These are phyloP conservation scores for Coemansia sp. DNA, from an alignment of 192 early-diverging fungal species.

Conservation along the genomic window DNA sequence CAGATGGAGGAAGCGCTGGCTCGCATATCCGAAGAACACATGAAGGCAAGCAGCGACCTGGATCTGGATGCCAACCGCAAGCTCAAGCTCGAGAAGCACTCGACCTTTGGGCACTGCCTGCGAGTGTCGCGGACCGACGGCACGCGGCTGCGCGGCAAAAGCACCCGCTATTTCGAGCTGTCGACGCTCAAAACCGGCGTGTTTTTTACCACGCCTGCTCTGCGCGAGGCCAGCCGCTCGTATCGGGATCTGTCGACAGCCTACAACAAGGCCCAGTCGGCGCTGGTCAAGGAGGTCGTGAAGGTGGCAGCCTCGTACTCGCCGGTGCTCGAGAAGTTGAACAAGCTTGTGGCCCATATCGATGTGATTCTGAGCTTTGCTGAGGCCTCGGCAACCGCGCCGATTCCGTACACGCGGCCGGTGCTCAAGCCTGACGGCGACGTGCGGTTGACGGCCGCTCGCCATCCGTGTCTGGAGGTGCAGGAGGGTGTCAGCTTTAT, in stretches of 20 bases:
- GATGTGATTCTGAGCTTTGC: conserved; percentile 91
- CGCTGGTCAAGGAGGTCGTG: conserved; percentile 84
- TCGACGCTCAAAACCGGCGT: conserved; percentile 86
- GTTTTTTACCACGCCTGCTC: conserved; percentile 72
- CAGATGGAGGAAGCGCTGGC: conserved; percentile 55
- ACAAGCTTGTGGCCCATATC: conserved; percentile 70
- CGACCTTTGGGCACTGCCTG: conserved; percentile 80
- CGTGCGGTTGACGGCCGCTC: conserved; percentile 62
- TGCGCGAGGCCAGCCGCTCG: conserved; percentile 61
- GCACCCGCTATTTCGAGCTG: conserved; percentile 72
- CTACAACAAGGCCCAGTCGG: conserved; percentile 68
- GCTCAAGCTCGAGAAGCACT: conserved; percentile 84
- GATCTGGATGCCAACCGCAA: conserved; percentile 78
- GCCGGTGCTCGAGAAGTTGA: conserved; percentile 73
- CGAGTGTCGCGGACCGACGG: conserved; percentile 72
- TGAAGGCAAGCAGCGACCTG: conserved; percentile 56
- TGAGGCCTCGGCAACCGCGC: conserved; percentile 77
- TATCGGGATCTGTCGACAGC: conserved; percentile 57
- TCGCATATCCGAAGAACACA: conserved; percentile 61
- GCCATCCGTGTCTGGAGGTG: conserved; percentile 93
- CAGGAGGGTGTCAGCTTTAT: conserved; percentile 91
- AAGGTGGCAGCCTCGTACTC: conserved; percentile 81
- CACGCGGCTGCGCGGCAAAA: conserved; percentile 62
- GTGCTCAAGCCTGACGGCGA: conserved; percentile 56
- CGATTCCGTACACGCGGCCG: conserved; percentile 80